Evolutionary conservation across 1,284 basidiomycete genomes (phyloP).

Genomic region (Erythrobasidium hasegawianum): DNA sequence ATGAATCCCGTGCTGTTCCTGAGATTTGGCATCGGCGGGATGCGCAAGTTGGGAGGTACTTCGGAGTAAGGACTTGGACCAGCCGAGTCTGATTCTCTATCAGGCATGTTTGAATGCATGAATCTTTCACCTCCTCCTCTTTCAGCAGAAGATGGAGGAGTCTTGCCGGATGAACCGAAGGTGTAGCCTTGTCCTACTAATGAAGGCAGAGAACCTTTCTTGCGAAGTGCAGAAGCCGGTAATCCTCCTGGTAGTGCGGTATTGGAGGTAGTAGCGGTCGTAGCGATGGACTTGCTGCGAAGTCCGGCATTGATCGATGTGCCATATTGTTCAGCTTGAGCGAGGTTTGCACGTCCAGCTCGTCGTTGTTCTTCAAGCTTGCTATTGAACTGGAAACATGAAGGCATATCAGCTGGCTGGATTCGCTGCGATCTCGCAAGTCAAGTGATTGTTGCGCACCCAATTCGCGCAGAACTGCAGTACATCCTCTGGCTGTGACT

Average conservation of each 20-base stretch:
- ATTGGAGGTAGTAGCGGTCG: conserved; percentile 49
- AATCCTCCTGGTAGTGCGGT: conserved; percentile 36
- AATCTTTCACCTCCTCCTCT: conserved; percentile 4
- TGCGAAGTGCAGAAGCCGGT: conserved; percentile 59
- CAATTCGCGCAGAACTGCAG: conserved; percentile 93
- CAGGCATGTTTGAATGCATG: conserved; percentile 5
- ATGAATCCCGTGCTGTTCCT: conserved; percentile 18
- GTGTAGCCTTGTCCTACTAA: conserved; percentile 40
- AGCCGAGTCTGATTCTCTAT: neutral
- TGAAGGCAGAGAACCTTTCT: conserved; percentile 57
- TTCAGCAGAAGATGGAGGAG: neutral
- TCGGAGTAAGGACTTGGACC: conserved; percentile 51
- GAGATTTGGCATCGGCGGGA: conserved; percentile 20
- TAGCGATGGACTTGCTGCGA: conserved; percentile 54
- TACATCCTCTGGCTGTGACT: conserved; percentile 79
- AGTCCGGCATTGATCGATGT: conserved; percentile 49
- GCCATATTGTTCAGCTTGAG: conserved; percentile 43
- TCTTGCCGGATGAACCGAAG: conserved; percentile 36
- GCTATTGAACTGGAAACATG: conserved; percentile 61
- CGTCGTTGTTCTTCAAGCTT: conserved; percentile 76
- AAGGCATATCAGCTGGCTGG: no score
- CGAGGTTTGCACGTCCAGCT: conserved; percentile 46
- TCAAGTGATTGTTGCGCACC: no score
- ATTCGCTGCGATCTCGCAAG: no score
- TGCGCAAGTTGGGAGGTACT: conserved; percentile 49